Percentiles rank a stretch among this genome's conserved stretches.
phyloP scores from a whole-genome alignment of 1,139 yeast genomes.

The Hemisphaericaspora lyxosophila region DNA sequence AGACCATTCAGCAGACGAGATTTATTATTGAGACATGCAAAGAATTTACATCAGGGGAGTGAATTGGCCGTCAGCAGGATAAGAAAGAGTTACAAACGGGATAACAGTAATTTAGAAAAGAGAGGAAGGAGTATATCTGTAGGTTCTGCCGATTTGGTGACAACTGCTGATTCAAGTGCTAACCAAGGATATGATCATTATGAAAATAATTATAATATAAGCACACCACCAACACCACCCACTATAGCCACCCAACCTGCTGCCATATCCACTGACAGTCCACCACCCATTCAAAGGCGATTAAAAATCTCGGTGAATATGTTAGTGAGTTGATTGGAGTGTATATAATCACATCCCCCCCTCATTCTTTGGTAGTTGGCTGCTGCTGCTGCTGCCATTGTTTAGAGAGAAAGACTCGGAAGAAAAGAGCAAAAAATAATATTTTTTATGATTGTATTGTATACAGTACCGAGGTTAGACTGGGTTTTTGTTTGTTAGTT shows the following conservation, averaged over 20 bases:
- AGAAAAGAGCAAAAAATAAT: too few relatives aligned
- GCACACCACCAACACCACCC: slow-evolving; percentile 4
- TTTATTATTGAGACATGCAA: slow-evolving; percentile 87
- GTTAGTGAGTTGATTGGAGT: slow-evolving; percentile 44
- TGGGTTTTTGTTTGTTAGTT: too few relatives aligned
- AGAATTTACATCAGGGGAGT: slow-evolving; percentile 80
- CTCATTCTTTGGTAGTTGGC: too few relatives aligned
- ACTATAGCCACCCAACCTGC: neutral
- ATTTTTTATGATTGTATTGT: too few relatives aligned
- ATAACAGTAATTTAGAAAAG: slow-evolving; percentile 10
- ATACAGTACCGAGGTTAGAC: too few relatives aligned
- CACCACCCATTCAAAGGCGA: slow-evolving; percentile 22
- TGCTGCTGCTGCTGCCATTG: too few relatives aligned
- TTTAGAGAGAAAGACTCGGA: too few relatives aligned
- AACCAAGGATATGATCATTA: slow-evolving; percentile 7
- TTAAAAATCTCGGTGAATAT: slow-evolving; percentile 48
- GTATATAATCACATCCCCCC: too few relatives aligned
- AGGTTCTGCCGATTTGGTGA: slow-evolving; percentile 1
- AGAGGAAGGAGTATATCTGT: slow-evolving; percentile 6
- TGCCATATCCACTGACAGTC: slow-evolving; percentile 1
- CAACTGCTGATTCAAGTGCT: neutral
- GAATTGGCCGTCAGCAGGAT: slow-evolving; percentile 46
- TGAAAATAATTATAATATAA: slow-evolving; percentile 3
- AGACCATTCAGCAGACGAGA: slow-evolving; percentile 93
- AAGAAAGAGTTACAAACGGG: slow-evolving; percentile 37